Percentiles rank a stretch among this genome's conserved stretches.
phyloP scores from a whole-genome alignment of 345 rosid species.

The Hibiscus mutabilis region DNA sequence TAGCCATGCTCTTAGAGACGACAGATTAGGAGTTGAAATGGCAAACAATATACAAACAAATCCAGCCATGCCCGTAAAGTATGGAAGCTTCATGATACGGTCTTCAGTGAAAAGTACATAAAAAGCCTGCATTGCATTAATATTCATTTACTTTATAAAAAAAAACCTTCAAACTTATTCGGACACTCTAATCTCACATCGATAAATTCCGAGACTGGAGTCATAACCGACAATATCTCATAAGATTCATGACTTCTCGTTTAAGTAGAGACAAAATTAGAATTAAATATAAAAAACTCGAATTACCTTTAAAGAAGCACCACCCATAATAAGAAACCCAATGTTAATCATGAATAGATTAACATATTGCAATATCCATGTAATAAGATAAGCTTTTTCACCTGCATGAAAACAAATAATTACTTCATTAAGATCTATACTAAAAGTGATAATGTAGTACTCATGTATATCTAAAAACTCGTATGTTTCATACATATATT shows the following conservation, averaged over 20 bases:
- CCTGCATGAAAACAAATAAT: slow-evolving; percentile 30
- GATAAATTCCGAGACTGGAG: no score
- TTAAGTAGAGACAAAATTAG: no score
- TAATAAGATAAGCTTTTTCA: slow-evolving; percentile 46
- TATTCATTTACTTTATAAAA: no score
- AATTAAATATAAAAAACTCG: no score
- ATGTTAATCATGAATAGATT: slow-evolving; percentile 80
- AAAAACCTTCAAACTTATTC: no score
- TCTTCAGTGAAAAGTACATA: slow-evolving; percentile 52
- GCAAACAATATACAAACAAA: slow-evolving; percentile 56
- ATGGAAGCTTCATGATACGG: slow-evolving; percentile 36
- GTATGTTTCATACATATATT: no score
- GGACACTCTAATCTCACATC: no score
- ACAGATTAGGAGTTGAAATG: slow-evolving; percentile 71
- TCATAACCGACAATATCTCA: neutral
- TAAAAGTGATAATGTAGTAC: no score
- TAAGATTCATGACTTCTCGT: neutral
- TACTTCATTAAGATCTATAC: no score
- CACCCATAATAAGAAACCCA: slow-evolving; percentile 68
- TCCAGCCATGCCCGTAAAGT: slow-evolving; percentile 48
- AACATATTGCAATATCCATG: slow-evolving; percentile 68
- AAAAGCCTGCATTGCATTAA: slow-evolving; percentile 36
- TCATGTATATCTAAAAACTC: no score
- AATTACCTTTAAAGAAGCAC: slow-evolving; percentile 70
- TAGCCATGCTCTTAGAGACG: slow-evolving; percentile 76